A percentile compares a stretch with the other conserved stretches of the same genome.
Evolutionary conservation across 495 filamentous ascomycete species (phyloP).

Genomic region (Astrothelium subdiscretum): DNA sequence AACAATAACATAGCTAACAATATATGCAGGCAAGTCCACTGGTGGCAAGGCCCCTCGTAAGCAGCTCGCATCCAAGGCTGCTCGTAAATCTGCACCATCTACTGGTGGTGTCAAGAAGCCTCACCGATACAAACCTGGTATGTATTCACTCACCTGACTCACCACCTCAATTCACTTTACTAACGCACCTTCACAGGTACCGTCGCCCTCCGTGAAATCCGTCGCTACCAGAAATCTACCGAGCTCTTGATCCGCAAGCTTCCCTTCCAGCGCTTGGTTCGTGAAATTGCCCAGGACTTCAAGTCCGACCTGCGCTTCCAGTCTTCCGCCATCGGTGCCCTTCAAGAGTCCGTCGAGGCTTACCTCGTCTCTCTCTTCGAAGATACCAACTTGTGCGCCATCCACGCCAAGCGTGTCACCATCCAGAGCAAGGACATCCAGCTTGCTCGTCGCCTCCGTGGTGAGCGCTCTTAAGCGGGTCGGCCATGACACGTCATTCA

Average conservation of each 20-base stretch:
- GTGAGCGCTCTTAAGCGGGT: conserved; percentile 22
- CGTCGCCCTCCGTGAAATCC: conserved; percentile 99
- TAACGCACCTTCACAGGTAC: conserved; percentile 49
- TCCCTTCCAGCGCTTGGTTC: conserved; percentile 99
- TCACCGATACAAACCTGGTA: conserved; percentile 99
- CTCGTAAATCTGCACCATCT: conserved; percentile 64
- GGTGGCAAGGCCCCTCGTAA: conserved; percentile 99
- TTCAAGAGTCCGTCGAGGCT: conserved; percentile 99
- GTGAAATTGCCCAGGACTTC: conserved; percentile 99
- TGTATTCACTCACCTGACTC: conserved; percentile 19
- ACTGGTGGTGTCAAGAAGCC: conserved; percentile 99
- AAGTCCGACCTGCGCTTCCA: conserved; percentile 99
- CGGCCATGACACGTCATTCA: conserved; percentile 1
- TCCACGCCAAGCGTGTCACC: conserved; percentile 94
- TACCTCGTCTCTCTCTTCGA: conserved; percentile 99
- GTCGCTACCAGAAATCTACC: conserved; percentile 99
- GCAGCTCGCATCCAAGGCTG: conserved; percentile 85
- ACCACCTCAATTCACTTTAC: conserved; percentile 11
- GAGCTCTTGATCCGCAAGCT: conserved; percentile 99
- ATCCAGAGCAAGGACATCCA: conserved; percentile 31
- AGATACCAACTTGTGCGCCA: conserved; percentile 99
- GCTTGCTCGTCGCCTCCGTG: conserved; percentile 24
- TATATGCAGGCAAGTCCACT: conserved; percentile 68
- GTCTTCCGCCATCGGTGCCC: conserved; percentile 97
- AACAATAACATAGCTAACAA: conserved; percentile 26